A percentile compares a stretch with the other conserved stretches of the same genome.
Evolutionary conservation across 2,329 filamentous ascomycete genomes (phyloP).

Genomic region (Paraphoma chrysanthemicola): DNA sequence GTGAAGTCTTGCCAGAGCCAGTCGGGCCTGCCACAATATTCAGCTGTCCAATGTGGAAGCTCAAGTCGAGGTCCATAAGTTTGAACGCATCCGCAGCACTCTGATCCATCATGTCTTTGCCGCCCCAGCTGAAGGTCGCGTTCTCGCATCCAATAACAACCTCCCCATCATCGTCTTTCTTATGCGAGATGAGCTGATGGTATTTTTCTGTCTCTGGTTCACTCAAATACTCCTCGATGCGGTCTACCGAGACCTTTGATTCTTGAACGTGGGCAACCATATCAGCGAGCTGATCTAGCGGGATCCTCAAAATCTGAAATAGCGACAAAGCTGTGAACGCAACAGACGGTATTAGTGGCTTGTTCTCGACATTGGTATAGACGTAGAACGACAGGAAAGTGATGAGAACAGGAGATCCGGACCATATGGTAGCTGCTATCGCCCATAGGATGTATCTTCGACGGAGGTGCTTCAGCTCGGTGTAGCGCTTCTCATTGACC

Average conservation of each 20-base stretch:
- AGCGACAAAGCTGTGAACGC: conserved; percentile 96
- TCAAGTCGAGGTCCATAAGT: conserved; percentile 81
- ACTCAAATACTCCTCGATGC: conserved; percentile 90
- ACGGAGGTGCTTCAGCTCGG: conserved; percentile 79
- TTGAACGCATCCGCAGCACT: conserved; percentile 72
- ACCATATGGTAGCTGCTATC: conserved; percentile 91
- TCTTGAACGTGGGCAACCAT: conserved; percentile 99
- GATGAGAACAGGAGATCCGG: conserved; percentile 91
- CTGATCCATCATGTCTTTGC: conserved; percentile 59
- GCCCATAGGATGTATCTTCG: conserved; percentile 91
- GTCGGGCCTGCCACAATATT: conserved; percentile 95
- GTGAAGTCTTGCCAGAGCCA: conserved; percentile 92
- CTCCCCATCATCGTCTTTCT: conserved; percentile 71
- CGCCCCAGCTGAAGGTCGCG: conserved; percentile 89
- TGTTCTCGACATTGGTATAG: conserved; percentile 89
- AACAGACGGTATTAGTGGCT: conserved; percentile 86
- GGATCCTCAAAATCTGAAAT: conserved; percentile 91
- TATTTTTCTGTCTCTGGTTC: conserved; percentile 98
- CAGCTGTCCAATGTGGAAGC: conserved; percentile 83
- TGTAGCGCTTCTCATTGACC: conserved; percentile 85
- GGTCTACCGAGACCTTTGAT: conserved; percentile 94
- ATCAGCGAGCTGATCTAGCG: conserved; percentile 93
- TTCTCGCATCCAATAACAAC: conserved; percentile 83
- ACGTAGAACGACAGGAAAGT: conserved; percentile 96
- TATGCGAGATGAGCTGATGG: conserved; percentile 75